A percentile compares a stretch with the other conserved stretches of the same genome.
Evolutionary conservation across 164 flowering plant species (phyloP).

Genomic region (Platanus orientalis): DNA sequence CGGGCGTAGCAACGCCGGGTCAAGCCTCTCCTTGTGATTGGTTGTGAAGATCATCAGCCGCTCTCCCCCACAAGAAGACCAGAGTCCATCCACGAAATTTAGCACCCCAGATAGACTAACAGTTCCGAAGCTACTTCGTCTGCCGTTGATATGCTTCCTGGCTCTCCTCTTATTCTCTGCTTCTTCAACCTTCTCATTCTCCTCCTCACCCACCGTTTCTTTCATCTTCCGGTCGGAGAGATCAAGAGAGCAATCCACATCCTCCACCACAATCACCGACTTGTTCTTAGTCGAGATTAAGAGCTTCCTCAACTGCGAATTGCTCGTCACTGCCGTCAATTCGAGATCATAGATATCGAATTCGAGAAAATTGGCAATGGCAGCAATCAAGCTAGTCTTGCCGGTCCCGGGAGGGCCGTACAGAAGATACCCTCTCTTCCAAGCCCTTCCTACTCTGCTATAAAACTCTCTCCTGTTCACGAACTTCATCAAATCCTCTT

Average conservation of each 20-base stretch:
- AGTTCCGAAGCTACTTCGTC: too few species aligned
- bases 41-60: constrained; percentile 32
- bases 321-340: constrained; percentile 23
- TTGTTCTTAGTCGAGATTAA: constrained; percentile 24
- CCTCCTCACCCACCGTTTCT: neutral
- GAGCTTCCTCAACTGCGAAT: constrained; percentile 27
- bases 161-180: too few species aligned
- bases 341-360: constrained; percentile 35
- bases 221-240: constrained; percentile 19
- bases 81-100: constrained; percentile 33
- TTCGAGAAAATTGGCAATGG: constrained; percentile 34
- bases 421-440: constrained; percentile 35
- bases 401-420: too few species aligned
- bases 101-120: constrained; percentile 21
- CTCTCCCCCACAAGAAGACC: constrained; percentile 36
- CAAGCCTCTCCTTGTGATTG: constrained; percentile 31
- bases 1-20: constrained; percentile 21
- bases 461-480: too few species aligned
- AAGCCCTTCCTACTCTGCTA: constrained; percentile 27
- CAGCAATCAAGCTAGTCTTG: constrained; percentile 36
- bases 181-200: too few species aligned
- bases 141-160: too few species aligned
- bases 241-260: constrained; percentile 29
- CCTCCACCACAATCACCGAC: constrained; percentile 31
- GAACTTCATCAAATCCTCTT: constrained; percentile 24